Base-by-base conservation (phyloP, 2,329 filamentous ascomycete species). In the Beauveria australis region DNA sequence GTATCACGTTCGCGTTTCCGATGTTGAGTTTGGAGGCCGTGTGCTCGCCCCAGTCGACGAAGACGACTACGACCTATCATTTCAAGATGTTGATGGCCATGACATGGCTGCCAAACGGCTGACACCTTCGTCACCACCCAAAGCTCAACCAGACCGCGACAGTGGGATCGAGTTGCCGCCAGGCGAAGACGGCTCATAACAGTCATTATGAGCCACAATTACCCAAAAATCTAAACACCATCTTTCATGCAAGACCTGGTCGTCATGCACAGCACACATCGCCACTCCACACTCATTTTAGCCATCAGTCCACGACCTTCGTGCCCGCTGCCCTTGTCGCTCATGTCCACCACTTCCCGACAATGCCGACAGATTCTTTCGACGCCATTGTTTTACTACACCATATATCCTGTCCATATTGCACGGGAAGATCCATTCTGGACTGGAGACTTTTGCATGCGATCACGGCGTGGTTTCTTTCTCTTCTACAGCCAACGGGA, bases 21-120 rank as follows among this genome's bases (percentile, higher is more conserved):
- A 97, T 68, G 81, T 96, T 40, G 84, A 89, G 67, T 76, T 97
- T 3, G 91, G 92, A 14, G 92, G 92, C 0, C 83, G 91, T 24
- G 89, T 96, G 1, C 78, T 97, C 3, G 79, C 82, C 10, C 77
- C 80, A 1, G 79, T 82, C 0, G 89, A 93, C 64, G 89, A 92
- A 53, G 75, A 85, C 5, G 73, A 73, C 18, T 69, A 71, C 7
- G 70, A 68, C 24, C n/a, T 60, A 9, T 40, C 58, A 3, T 60
- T 54, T 8, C 58, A 60, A 14, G 64, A 66, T 24, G 63, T 64
- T 24, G 64, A 61, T 24, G 65, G 66, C 14, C 66, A 70, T n/a
- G 68, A 70, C 43, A 67, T 55, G 8, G 65, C 67, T 4, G 53
- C 56, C 19, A 64, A 61, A 55, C 41, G 65, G 4, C 61, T 62